Percentiles rank a stretch among this genome's conserved stretches.
Conservation (phyloP, 2,329 filamentous ascomycete genomes). For the Claviceps quebecensis region DNA sequence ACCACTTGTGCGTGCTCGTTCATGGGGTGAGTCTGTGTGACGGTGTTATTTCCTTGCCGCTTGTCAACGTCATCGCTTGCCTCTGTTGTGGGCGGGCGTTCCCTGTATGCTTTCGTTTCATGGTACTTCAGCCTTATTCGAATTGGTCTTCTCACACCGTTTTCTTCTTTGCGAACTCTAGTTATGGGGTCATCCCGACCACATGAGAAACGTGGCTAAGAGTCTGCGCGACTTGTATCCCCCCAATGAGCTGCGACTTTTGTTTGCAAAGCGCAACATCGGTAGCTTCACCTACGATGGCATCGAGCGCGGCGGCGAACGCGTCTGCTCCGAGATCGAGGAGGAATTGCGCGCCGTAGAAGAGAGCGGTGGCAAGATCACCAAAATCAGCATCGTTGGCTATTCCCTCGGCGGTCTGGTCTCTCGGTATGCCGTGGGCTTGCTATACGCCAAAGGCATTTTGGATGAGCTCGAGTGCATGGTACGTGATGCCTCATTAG, state of each 20-base stretch:
- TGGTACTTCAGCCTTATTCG: not conserved
- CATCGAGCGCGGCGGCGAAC: constrained; percentile 53
- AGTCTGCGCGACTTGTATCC: constrained; percentile 46
- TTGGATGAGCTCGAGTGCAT: constrained; percentile 70
- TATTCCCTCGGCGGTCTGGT: constrained; percentile 85
- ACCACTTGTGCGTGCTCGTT: constrained; percentile 65
- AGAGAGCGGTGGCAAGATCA: constrained; percentile 53
- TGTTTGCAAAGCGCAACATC: constrained; percentile 58
- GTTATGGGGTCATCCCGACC: constrained; percentile 67
- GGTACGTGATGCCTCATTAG: constrained; percentile 25
- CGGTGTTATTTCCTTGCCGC: not conserved
- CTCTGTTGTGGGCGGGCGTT: not conserved
- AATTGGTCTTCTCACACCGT: not conserved
- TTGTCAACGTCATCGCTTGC: not conserved
- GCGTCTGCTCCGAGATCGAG: constrained; percentile 53
- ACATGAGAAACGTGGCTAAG: constrained; percentile 55
- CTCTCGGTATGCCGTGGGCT: constrained; percentile 70
- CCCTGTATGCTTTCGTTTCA: not conserved
- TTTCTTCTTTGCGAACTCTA: constrained; percentile 16
- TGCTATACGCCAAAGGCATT: constrained; percentile 67
- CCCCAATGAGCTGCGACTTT: constrained; percentile 51
- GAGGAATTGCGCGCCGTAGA: constrained; percentile 44
- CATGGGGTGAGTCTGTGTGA: constrained; percentile 47
- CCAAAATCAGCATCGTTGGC: constrained; percentile 72
- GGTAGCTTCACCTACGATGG: constrained; percentile 61